A percentile compares a stretch with the other conserved stretches of the same genome.
Conservation (phyloP, 805 yeast genomes). For the Priceomyces haplophilus region DNA sequence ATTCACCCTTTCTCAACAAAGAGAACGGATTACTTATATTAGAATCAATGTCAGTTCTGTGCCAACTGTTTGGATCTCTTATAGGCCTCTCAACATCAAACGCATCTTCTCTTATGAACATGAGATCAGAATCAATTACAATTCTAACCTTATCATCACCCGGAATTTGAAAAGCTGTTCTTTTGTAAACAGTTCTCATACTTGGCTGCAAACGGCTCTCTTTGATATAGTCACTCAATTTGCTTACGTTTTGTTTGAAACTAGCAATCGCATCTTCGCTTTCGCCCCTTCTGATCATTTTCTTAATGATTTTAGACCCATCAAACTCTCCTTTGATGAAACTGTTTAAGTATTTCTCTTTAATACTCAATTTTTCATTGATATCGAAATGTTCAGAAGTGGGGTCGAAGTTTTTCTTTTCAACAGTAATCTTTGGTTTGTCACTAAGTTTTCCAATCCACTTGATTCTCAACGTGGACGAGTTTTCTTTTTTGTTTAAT, state of each 20-base stretch:
- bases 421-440: slow-evolving; percentile 76
- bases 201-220: slow-evolving; percentile 77
- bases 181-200: slow-evolving; percentile 78
- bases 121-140: slow-evolving; percentile 82
- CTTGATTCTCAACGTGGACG: slow-evolving; percentile 78
- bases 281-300: slow-evolving; percentile 61
- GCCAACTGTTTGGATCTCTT: slow-evolving; percentile 88
- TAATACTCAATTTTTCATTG: slow-evolving; percentile 65
- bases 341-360: slow-evolving; percentile 77
- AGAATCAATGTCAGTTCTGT: slow-evolving; percentile 85
- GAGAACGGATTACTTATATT: slow-evolving; percentile 65
- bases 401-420: slow-evolving; percentile 70
- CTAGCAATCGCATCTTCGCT: slow-evolving; percentile 50
- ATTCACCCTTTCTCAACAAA: slow-evolving; percentile 82
- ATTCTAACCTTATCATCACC: slow-evolving; percentile 93
- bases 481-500: slow-evolving; percentile 62
- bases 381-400: slow-evolving; percentile 49
- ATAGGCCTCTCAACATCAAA: slow-evolving; percentile 83
- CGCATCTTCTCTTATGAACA: slow-evolving; percentile 86
- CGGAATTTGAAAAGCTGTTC: slow-evolving; percentile 97
- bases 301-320: slow-evolving; percentile 50
- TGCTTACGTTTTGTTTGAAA: slow-evolving; percentile 53
- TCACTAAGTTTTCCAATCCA: slow-evolving; percentile 85
- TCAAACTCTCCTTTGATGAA: slow-evolving; percentile 56
- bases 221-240: slow-evolving; percentile 59